Evolutionary conservation across 2,329 filamentous ascomycete species (phyloP).

Genomic region (Diaporthe sp.): DNA sequence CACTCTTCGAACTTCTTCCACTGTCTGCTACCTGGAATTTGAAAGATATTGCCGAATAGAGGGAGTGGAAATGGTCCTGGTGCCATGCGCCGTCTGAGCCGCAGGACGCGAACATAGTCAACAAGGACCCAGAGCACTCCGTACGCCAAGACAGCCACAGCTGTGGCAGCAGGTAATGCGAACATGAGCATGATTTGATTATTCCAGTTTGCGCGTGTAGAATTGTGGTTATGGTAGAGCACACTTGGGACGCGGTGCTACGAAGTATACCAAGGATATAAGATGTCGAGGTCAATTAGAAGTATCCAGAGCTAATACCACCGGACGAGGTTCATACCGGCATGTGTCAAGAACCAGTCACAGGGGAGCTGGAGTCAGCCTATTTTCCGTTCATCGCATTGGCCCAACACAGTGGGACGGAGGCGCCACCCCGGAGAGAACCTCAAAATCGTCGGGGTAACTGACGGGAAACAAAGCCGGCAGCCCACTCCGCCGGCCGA

Average conservation of each 20-base stretch:
- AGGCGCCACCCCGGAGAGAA: neutral
- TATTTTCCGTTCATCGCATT: neutral
- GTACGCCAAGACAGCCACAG: neutral
- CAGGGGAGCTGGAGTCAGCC: neutral
- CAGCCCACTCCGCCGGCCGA: conserved; percentile 4
- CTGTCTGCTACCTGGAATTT: neutral
- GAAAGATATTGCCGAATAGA: neutral
- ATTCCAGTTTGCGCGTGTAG: neutral
- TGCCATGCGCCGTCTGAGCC: neutral
- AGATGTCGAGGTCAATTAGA: neutral
- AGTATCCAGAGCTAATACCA: neutral
- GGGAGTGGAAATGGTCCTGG: neutral
- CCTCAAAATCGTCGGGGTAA: neutral
- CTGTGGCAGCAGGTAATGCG: neutral
- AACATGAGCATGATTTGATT: neutral
- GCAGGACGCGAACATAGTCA: neutral
- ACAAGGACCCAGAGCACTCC: neutral
- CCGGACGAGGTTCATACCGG: too few relatives aligned
- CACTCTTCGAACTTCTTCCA: neutral
- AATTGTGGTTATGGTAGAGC: neutral
- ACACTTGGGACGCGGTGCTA: neutral
- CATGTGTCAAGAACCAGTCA: too few relatives aligned
- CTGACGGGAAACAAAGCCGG: neutral
- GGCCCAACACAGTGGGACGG: neutral
- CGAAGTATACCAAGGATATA: neutral